These are phyloP conservation scores for Nymphaea colorata DNA, from an alignment of 164 flowering plant species.

Conservation along the genomic window DNA sequence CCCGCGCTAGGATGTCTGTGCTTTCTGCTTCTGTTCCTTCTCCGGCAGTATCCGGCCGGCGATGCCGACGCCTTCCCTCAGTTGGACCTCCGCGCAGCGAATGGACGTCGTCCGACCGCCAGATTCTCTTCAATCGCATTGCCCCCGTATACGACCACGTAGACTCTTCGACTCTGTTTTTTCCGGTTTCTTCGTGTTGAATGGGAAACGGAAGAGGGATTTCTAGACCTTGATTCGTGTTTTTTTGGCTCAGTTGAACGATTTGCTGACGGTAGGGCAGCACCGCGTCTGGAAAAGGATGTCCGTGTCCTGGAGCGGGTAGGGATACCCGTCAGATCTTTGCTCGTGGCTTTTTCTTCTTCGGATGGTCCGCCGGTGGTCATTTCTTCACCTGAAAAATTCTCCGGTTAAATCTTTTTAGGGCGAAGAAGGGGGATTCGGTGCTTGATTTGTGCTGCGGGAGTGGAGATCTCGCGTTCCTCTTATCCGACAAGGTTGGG, in stretches of 20 bases:
- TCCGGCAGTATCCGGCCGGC: neutral
- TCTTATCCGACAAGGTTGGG: conserved; percentile 83
- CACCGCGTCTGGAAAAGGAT: conserved; percentile 89
- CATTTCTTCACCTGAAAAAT: neutral
- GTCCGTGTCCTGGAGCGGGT: conserved; percentile 96
- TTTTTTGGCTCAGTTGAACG: conserved; percentile 55
- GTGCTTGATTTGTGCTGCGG: conserved; percentile 96
- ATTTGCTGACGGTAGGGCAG: conserved; percentile 73
- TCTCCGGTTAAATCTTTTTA: conserved; percentile 3
- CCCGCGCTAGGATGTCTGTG: neutral
- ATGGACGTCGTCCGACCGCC: conserved; percentile 47
- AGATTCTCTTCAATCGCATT: conserved; percentile 71
- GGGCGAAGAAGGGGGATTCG: conserved; percentile 55
- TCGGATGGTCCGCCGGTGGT: neutral
- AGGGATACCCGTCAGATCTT: neutral
- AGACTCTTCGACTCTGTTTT: neutral
- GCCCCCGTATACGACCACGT: conserved; percentile 88
- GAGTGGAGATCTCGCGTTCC: conserved; percentile 92
- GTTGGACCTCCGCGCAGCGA: neutral
- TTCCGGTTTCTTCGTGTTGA: neutral
- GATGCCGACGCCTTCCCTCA: neutral
- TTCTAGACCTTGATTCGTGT: neutral
- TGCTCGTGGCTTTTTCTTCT: neutral
- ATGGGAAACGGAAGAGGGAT: neutral
- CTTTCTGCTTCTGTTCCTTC: neutral